These are phyloP conservation scores for Trametes cingulata DNA, from an alignment of 768 basidiomycete genomes.

Conservation along the genomic window DNA sequence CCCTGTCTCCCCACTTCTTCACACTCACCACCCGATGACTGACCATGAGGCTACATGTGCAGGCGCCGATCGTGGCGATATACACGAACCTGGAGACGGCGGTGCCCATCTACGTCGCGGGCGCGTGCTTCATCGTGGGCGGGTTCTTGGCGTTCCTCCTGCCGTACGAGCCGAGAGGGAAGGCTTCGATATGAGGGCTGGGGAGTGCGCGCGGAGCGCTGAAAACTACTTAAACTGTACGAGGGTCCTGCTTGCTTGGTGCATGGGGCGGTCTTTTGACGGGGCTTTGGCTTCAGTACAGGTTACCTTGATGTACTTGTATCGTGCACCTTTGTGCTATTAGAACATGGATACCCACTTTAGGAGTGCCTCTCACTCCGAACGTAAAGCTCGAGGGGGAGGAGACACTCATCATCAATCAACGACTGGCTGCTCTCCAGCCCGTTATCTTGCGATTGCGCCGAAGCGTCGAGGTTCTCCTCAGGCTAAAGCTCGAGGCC, in stretches of 20 bases:
- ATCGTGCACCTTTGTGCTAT: neutral
- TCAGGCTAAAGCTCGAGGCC: too few species aligned
- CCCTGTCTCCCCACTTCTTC: neutral
- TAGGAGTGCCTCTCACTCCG: too few species aligned
- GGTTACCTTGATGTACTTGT: neutral
- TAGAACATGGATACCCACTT: too few species aligned
- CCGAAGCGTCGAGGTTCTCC: too few species aligned
- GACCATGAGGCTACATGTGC: neutral
- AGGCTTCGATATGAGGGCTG: slow-evolving; percentile 44
- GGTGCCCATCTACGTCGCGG: slow-evolving; percentile 57
- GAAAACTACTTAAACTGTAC: too few species aligned
- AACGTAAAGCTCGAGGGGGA: too few species aligned
- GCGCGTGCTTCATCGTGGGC: slow-evolving; percentile 51
- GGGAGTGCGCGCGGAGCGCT: neutral
- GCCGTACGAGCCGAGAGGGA: slow-evolving; percentile 59
- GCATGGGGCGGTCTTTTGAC: neutral
- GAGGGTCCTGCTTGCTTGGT: neutral
- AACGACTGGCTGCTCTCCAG: too few species aligned
- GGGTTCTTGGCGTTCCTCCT: slow-evolving; percentile 51
- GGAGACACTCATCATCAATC: too few species aligned
- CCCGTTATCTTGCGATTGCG: too few species aligned
- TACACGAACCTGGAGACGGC: slow-evolving; percentile 49
- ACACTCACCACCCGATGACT: neutral
- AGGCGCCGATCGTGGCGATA: slow-evolving; percentile 53
- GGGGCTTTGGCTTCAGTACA: too few species aligned